phyloP scores from a whole-genome alignment of 1,284 basidiomycete species.

The Mrakiaceae sp. region DNA sequence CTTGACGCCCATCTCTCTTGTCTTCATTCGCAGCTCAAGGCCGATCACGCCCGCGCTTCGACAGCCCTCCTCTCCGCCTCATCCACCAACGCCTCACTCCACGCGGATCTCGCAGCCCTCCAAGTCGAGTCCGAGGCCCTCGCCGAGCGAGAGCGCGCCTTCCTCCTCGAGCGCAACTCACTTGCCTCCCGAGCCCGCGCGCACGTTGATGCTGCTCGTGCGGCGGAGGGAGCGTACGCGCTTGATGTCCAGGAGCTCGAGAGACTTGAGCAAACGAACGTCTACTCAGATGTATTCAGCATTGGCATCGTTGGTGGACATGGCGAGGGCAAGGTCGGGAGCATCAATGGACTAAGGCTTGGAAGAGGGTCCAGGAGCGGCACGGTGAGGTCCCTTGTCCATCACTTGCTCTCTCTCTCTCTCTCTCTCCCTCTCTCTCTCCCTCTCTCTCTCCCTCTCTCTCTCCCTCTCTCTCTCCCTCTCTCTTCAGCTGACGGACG shows the following conservation, averaged over 20 bases:
- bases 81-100: background rate
- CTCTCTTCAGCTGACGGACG: background rate
- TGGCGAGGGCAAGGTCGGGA: constrained; percentile 74
- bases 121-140: background rate
- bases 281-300: constrained; percentile 97
- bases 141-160: background rate
- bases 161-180: constrained; percentile 8
- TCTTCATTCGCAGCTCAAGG: background rate
- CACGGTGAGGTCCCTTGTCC: constrained; percentile 1
- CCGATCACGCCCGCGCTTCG: background rate
- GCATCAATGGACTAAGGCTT: constrained; percentile 88
- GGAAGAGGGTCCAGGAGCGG: constrained; percentile 52
- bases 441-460: background rate
- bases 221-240: background rate
- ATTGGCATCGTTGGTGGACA: constrained; percentile 57
- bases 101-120: background rate
- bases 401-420: constrained; percentile 29
- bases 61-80: background rate
- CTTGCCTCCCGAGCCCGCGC: background rate
- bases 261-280: constrained; percentile 84
- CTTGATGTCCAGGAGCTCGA: constrained; percentile 46
- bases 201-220: background rate
- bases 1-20: background rate
- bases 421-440: constrained; percentile 45
- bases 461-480: background rate